phyloP scores from a whole-genome alignment of 164 flowering plant species.

The Nymphaea thermarum region DNA sequence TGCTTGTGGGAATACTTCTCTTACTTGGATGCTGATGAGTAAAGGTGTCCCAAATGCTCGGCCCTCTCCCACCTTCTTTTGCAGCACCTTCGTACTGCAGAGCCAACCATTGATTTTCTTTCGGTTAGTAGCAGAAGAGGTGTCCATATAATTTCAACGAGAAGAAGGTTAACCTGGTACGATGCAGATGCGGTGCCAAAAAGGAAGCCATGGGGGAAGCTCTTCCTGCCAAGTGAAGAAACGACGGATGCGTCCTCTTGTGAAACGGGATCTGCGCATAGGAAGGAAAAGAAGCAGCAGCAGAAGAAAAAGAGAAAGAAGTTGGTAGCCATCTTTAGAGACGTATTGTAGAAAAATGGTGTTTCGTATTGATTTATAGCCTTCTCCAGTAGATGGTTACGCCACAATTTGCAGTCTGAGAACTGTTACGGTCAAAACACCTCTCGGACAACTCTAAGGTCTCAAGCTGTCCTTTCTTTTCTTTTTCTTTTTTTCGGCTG shows the following conservation, averaged over 20 bases:
- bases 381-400: too few relatives aligned
- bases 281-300: background rate
- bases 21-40: constrained; percentile 16
- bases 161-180: constrained; percentile 14
- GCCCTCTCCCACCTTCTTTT: constrained; percentile 26
- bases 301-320: background rate
- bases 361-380: too few relatives aligned
- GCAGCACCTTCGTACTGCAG: constrained; percentile 23
- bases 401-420: too few relatives aligned
- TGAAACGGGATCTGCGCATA: background rate
- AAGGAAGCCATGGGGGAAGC: constrained; percentile 18
- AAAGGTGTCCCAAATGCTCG: constrained; percentile 29
- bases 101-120: background rate
- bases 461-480: too few relatives aligned
- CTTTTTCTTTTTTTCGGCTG: too few relatives aligned
- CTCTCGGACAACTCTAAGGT: too few relatives aligned
- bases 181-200: constrained; percentile 24
- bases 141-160: background rate
- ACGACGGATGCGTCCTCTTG: background rate
- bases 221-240: constrained; percentile 8
- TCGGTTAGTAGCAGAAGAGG: background rate
- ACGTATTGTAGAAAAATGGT: background rate
- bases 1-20: background rate
- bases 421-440: too few relatives aligned
- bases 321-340: background rate